Evolutionary conservation across 495 filamentous ascomycete genomes (phyloP).

Genomic region (Lasiosphaeris hirsuta): DNA sequence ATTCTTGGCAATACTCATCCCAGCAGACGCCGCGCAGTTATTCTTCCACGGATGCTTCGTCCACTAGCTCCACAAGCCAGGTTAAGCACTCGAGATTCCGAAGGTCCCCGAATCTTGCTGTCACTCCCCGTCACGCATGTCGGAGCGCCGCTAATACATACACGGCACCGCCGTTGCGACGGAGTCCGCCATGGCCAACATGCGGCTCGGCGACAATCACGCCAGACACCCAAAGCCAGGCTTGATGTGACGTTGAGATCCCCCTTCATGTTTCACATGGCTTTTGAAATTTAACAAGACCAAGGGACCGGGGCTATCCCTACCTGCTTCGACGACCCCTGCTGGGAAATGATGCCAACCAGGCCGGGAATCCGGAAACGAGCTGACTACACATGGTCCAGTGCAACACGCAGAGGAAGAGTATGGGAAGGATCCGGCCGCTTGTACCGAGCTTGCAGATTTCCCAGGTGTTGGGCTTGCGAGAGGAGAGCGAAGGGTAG

Average conservation of each 20-base stretch:
- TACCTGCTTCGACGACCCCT: background rate
- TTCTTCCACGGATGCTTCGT: no score
- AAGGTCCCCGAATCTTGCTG: no score
- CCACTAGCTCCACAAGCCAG: no score
- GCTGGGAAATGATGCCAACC: background rate
- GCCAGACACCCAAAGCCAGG: background rate
- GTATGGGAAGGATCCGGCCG: constrained; percentile 12
- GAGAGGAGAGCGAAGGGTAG: background rate
- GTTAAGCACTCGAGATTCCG: no score
- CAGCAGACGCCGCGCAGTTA: no score
- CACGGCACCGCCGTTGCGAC: no score
- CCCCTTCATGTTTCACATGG: constrained; percentile 16
- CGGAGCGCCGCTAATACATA: no score
- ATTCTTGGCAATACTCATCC: no score
- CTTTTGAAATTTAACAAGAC: background rate
- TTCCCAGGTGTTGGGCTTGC: constrained; percentile 16
- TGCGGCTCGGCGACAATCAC: background rate
- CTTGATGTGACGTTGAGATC: constrained; percentile 6
- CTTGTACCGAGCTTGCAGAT: constrained; percentile 15
- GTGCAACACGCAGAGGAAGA: background rate
- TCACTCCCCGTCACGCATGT: no score
- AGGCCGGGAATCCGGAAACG: constrained; percentile 10
- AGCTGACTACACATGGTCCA: background rate
- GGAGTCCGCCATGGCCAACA: no score
- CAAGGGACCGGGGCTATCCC: background rate